Base-by-base conservation (phyloP, 2,329 filamentous ascomycete genomes). In the Colletotrichum coccodes region DNA sequence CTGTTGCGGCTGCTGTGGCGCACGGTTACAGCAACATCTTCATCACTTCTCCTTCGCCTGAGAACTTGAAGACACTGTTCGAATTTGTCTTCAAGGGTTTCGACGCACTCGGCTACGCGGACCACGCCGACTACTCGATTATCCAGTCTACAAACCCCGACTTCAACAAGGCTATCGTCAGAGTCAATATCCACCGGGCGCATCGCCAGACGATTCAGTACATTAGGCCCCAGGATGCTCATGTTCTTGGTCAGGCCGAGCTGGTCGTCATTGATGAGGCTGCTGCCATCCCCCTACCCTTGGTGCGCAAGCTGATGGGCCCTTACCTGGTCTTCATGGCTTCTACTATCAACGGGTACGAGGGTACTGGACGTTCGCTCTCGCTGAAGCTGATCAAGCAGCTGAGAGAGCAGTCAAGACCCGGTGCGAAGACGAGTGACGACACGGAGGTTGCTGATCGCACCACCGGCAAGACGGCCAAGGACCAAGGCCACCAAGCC, bases 21-120 rank as follows among this genome's bases (percentile, higher is more conserved):
- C 93, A 98, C 77, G 96, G 96, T 30, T 99, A 99, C 82, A 97
- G 94, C 84, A 99, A 99, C 80, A 97, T 99, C 75, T 99, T 99
- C 82, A 97, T 99, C 78, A 99, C 96, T 1, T 98, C 95, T 1
- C 95, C 95, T 0, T 98, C 94, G 70, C 96, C 96, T 0, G 97
- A 99, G 82, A 99, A 99, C 82, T 86, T 99, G 86, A 99, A 98
- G 84, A 99, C 96, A 0, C 86, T 99, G 8, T 99, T 99, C 78
- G 95, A 99, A 76, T 99, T 99, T 76, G 89, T 99, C 21, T 98
- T 99, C 86, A 98, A 98, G 80, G 96, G 95, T 0, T 99, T 99
- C 75, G 96, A 99, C 78, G 93, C 95, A 12, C 86, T 99, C 32
- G 93, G 92, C 36, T 99, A 99, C 76, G 90, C 94, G 72, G 96